A percentile compares a stretch with the other conserved stretches of the same genome.
phyloP scores from a whole-genome alignment of 371 early-diverging fungal species.

The Rhizopus microsporus region DNA sequence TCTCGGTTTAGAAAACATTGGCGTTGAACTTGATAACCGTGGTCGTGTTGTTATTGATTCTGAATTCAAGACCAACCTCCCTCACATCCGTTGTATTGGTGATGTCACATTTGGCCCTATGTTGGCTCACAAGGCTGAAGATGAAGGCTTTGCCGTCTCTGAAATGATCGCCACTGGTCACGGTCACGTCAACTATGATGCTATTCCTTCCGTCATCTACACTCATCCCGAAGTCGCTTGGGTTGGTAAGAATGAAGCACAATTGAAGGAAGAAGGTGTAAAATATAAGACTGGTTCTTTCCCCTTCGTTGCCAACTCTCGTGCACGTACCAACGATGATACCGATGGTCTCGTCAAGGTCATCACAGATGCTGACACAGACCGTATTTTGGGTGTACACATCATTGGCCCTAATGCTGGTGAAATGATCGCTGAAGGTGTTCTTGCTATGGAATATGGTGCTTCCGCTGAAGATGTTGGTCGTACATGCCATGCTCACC shows the following conservation, averaged over 20 bases:
- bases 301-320: slow-evolving; percentile 96
- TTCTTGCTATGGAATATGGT: slow-evolving; percentile 96
- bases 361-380: slow-evolving; percentile 93
- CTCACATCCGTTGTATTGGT: slow-evolving; percentile 94
- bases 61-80: slow-evolving; percentile 88
- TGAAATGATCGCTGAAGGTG: slow-evolving; percentile 98
- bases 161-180: slow-evolving; percentile 92
- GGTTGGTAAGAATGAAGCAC: slow-evolving; percentile 96
- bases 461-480: slow-evolving; percentile 97
- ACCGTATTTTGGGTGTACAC: slow-evolving; percentile 95
- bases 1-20: slow-evolving; percentile 89
- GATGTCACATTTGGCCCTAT: slow-evolving; percentile 97
- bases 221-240: slow-evolving; percentile 99
- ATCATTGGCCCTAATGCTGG: slow-evolving; percentile 98
- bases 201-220: slow-evolving; percentile 97
- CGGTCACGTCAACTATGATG: slow-evolving; percentile 97
- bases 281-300: slow-evolving; percentile 89
- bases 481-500: slow-evolving; percentile 98
- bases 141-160: slow-evolving; percentile 95
- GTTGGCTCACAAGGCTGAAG: slow-evolving; percentile 99
- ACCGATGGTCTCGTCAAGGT: slow-evolving; percentile 95
- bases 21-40: slow-evolving; percentile 84
- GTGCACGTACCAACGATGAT: slow-evolving; percentile 97
- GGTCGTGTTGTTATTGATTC: slow-evolving; percentile 90
- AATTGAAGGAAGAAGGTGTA: slow-evolving; percentile 84